phyloP scores from a whole-genome alignment of 805 yeast genomes.

The Candida germanica region DNA sequence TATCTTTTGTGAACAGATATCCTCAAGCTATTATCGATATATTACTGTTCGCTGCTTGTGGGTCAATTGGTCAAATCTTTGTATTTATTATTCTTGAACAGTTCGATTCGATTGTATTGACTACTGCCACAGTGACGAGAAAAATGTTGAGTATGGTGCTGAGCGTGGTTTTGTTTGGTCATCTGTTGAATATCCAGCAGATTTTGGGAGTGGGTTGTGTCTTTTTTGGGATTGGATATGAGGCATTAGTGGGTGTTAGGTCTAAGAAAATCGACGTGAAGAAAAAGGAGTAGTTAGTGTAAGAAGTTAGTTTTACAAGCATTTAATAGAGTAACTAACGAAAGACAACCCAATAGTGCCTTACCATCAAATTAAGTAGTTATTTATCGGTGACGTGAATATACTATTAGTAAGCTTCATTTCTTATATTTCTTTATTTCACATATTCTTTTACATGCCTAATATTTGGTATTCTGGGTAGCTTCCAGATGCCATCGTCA shows the following conservation, averaged over 20 bases:
- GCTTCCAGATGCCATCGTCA: too few species aligned
- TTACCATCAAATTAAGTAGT: too few species aligned
- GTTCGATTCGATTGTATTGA: constrained; percentile 80
- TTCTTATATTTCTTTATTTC: too few species aligned
- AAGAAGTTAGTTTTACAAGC: too few species aligned
- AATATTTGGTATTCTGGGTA: too few species aligned
- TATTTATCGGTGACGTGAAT: too few species aligned
- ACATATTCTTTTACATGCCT: too few species aligned
- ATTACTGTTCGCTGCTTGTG: constrained; percentile 66
- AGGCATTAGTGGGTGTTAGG: constrained; percentile 61
- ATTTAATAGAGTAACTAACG: too few species aligned
- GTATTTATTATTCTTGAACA: constrained; percentile 79
- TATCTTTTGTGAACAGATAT: constrained; percentile 46
- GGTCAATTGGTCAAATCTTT: constrained; percentile 93
- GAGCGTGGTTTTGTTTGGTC: constrained; percentile 87
- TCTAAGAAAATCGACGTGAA: too few species aligned
- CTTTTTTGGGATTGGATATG: constrained; percentile 81
- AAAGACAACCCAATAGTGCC: too few species aligned
- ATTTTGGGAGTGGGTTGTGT: constrained; percentile 80
- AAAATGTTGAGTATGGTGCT: constrained; percentile 94
- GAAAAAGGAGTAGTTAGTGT: too few species aligned
- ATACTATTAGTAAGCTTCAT: too few species aligned
- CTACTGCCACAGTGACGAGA: constrained; percentile 93
- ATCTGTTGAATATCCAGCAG: constrained; percentile 57
- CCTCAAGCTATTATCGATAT: constrained; percentile 61